Evolutionary conservation across 805 yeast genomes (phyloP), one percentile per base, ranked within the genome.

Genomic region (Blastobotrys terrestris): DNA sequence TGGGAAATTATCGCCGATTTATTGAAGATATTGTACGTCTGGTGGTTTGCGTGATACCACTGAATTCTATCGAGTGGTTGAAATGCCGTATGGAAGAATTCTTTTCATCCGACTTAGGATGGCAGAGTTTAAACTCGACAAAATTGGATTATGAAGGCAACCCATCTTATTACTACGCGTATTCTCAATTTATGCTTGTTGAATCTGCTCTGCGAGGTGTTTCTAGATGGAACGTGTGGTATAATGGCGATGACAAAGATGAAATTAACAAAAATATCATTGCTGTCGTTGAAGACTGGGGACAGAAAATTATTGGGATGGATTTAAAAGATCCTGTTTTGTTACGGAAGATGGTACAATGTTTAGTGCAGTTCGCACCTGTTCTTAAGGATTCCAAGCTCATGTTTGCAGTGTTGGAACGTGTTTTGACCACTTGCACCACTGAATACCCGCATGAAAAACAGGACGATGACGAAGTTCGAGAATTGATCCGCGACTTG

Each of bases 211-310:
- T 94, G 35, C 79, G 96, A 55, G 99, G 98, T 39, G 84, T 95
- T 20, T 83, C 94, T 11, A 79, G 99, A 64, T 95, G 99, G 99
- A 81, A 88, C 61, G 82, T 89, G 15, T 92, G 97, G 97, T 90
- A 88, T 61, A 80, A 81, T 4, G 77, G 74, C 3, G 77, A 77
- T 20, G 77, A 76, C 44, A 76, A 77, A 52, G 83, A 82, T 49
- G 73, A 66, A 80, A 51, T 70, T 81, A 50, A 73, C 72, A 46
- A 76, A 77, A 49, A 72, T 79, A 46, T 90, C 19, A 48, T 87
- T 63, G 77, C 75, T 14, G 73, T 89, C 48, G 86, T 96, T 48
- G 85, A 86, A 57, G 79, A 84, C 60, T 72, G 75, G 72, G 70
- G 73, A 40, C 59, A 61, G 31, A 67, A 69, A 26, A 72, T 94